Percentiles rank a stretch among this genome's conserved stretches.
phyloP scores from a whole-genome alignment of 2,329 filamentous ascomycete genomes.

The Elsinoe necatrix region DNA sequence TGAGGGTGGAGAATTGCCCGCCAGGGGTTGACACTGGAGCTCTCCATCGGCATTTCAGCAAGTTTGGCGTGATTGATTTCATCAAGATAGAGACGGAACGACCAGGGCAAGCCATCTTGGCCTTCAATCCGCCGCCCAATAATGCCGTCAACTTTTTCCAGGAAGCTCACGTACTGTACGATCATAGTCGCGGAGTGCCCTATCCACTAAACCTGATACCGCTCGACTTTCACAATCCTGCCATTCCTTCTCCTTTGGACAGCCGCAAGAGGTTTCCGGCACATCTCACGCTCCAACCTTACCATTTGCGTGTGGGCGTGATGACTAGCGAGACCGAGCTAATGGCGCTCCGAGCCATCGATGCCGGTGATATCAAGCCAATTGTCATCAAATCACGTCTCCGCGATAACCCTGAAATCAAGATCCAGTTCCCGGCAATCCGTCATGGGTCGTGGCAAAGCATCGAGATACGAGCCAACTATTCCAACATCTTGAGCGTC shows the following conservation, averaged over 20 bases:
- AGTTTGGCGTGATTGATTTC: conserved; percentile 25
- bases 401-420: conserved; percentile 11
- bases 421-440: conserved; percentile 17
- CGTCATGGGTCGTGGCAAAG: not conserved
- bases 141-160: not conserved
- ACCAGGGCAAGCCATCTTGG: not conserved
- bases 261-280: conserved; percentile 15
- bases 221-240: not conserved
- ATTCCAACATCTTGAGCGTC: conserved; percentile 1
- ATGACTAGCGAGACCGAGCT: conserved; percentile 48
- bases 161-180: not conserved
- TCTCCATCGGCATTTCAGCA: conserved; percentile 18
- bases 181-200: not conserved
- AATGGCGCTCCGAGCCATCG: conserved; percentile 49
- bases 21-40: conserved; percentile 20
- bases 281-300: conserved; percentile 20
- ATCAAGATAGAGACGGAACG: conserved; percentile 24
- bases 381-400: conserved; percentile 15
- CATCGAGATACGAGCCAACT: conserved; percentile 3
- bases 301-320: conserved; percentile 53
- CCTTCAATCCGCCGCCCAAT: conserved; percentile 13
- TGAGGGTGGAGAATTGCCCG: not conserved
- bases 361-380: not conserved
- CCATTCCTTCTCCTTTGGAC: conserved; percentile 8
- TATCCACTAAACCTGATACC: not conserved